Base-by-base conservation (phyloP, 1,284 basidiomycete species). In the Pseudozyma thailandica region DNA sequence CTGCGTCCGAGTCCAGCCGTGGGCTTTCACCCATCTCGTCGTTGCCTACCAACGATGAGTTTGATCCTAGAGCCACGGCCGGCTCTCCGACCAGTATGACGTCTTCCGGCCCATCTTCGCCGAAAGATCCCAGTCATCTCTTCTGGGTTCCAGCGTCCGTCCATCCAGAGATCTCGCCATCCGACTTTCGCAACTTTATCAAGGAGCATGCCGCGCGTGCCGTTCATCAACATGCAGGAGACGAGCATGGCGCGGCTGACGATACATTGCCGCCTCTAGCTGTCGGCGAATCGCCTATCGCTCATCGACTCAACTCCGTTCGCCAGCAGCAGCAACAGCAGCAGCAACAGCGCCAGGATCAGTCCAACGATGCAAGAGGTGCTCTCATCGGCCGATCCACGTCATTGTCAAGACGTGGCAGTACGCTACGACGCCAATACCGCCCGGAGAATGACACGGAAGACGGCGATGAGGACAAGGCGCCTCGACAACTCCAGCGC, bases 81-180 rank as follows among this genome's bases (percentile, higher is more conserved):
- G 46, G 41, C 16, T 65, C 63, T 12, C 63, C 63, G 2, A 59
- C 51, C 43, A 59, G 56, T 44, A 50, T 58, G 30, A 38, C 38
- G 12, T 51, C 66, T 4, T 41, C 56, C 21, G 45, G 52, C 37
- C 50, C 66, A 13, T 39, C 45, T n/a, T 70, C 66, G 30, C 74
- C 78, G 27, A 62, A 68, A 30, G 77, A 78, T 43, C 76, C 79
- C 6, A 62, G 62, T 21, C 73, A 92, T 84, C 88, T 97, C 62
- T 98, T 97, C 86, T 98, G 95, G 95, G 93, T 98, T 16, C 95
- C 95, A 37, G 95, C 95, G 15, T 89, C 91, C 55, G 86, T 97
- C 21, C 95, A 98, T 82, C 96, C 95, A 20, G 95, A 98, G 85
- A 92, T 98, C 80, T 95, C 94, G 1, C 96, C 96, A 10, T 90